These are phyloP conservation scores for Naumovozyma baii DNA, from an alignment of 805 yeast species.

Conservation along the genomic window DNA sequence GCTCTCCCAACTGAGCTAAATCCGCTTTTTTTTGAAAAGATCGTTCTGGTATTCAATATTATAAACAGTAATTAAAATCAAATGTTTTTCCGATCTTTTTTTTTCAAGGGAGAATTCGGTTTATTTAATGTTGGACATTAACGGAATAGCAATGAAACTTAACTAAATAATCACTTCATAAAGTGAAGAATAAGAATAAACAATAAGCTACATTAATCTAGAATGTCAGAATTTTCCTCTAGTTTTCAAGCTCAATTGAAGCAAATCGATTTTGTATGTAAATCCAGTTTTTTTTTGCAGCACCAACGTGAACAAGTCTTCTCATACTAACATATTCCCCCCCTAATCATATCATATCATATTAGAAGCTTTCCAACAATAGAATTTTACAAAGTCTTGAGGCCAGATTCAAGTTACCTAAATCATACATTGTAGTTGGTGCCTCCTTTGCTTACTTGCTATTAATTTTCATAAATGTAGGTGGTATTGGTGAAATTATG, in stretches of 20 bases:
- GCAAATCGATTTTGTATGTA: slow-evolving; percentile 39
- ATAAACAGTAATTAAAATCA: no score
- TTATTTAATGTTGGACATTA: no score
- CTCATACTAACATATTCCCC: slow-evolving; percentile 2
- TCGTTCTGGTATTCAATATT: no score
- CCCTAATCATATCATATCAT: background rate
- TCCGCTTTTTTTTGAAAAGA: slow-evolving; percentile 21
- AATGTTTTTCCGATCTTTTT: background rate
- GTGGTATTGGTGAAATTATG: slow-evolving; percentile 89
- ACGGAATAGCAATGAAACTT: no score
- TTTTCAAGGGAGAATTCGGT: no score
- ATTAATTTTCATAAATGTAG: slow-evolving; percentile 77
- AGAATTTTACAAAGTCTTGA: slow-evolving; percentile 35
- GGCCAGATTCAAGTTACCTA: slow-evolving; percentile 48
- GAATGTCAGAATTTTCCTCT: slow-evolving; percentile 37
- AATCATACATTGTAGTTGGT: slow-evolving; percentile 74
- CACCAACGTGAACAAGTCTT: background rate
- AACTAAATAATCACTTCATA: no score
- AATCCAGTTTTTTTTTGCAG: background rate
- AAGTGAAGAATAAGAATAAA: no score
- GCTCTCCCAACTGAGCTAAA: slow-evolving; percentile 40
- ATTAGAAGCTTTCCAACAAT: slow-evolving; percentile 26
- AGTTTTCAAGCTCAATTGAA: slow-evolving; percentile 41
- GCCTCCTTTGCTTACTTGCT: slow-evolving; percentile 58
- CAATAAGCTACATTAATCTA: no score